Conservation (phyloP, 257 asterid species). For the Solanum etuberosum region DNA sequence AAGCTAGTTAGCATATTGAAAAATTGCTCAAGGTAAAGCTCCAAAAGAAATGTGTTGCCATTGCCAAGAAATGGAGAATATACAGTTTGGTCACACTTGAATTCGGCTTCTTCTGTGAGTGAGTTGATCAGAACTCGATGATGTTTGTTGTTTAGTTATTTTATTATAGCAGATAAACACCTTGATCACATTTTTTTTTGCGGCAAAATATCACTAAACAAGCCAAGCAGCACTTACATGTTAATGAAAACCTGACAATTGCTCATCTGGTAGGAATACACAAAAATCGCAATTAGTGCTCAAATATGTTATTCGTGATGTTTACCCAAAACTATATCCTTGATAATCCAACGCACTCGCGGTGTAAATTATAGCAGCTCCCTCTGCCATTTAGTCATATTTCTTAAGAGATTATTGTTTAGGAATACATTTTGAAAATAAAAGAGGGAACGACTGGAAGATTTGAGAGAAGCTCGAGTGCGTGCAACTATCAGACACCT, state of each 20-base stretch:
- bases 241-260: background rate
- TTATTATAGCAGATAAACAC: background rate
- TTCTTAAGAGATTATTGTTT: no score
- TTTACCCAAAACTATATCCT: no score
- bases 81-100: no score
- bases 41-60: conserved; percentile 15
- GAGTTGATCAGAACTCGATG: background rate
- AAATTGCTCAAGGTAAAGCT: conserved; percentile 17
- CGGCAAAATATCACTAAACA: background rate
- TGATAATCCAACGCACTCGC: background rate
- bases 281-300: background rate
- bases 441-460: background rate
- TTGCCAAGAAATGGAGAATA: conserved; percentile 20
- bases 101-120: background rate
- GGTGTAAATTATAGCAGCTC: background rate
- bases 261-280: background rate
- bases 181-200: background rate
- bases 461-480: background rate
- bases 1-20: conserved; percentile 25
- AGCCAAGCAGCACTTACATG: background rate
- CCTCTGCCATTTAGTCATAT: no score
- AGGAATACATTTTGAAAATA: no score
- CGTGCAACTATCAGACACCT: background rate
- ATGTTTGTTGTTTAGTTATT: background rate
- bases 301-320: background rate